A percentile compares a stretch with the other conserved stretches of the same genome.
Conservation (phyloP, 2,329 filamentous ascomycete genomes). For the Sporothrix schenckii region DNA sequence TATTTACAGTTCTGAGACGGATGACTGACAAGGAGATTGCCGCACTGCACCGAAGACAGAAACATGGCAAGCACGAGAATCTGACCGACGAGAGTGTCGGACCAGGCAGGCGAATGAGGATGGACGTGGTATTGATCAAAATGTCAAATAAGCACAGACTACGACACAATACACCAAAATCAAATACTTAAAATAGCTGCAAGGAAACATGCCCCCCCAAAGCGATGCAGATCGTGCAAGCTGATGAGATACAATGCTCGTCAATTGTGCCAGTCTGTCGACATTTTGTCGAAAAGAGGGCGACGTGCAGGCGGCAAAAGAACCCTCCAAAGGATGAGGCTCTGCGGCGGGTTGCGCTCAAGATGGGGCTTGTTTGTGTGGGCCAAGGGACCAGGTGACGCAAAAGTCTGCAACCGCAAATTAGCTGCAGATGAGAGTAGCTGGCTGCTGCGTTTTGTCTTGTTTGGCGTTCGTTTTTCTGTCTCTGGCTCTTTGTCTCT, state of each 20-base stretch:
- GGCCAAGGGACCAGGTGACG: background rate
- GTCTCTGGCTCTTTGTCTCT: background rate
- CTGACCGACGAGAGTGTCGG: no score
- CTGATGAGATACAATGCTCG: no score
- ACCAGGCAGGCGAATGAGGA: no score
- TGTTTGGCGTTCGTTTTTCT: background rate
- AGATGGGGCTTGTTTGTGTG: background rate
- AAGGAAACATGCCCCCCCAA: no score
- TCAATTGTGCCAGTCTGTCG: no score
- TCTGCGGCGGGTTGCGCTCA: background rate
- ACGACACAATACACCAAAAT: no score
- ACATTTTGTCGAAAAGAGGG: background rate
- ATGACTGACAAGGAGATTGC: background rate
- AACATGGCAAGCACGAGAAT: background rate
- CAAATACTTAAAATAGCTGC: no score
- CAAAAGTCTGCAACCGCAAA: background rate
- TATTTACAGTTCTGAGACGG: background rate
- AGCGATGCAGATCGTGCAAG: no score
- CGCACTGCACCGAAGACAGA: background rate
- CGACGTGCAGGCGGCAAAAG: background rate
- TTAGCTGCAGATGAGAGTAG: conserved; percentile 9
- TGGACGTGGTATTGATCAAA: no score
- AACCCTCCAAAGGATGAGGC: background rate
- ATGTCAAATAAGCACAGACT: no score
- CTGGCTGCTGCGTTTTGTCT: background rate